Percentiles rank a stretch among this genome's conserved stretches.
Conservation (phyloP, 176 grass and related monocot genomes). For the Elymus sibiricus region DNA sequence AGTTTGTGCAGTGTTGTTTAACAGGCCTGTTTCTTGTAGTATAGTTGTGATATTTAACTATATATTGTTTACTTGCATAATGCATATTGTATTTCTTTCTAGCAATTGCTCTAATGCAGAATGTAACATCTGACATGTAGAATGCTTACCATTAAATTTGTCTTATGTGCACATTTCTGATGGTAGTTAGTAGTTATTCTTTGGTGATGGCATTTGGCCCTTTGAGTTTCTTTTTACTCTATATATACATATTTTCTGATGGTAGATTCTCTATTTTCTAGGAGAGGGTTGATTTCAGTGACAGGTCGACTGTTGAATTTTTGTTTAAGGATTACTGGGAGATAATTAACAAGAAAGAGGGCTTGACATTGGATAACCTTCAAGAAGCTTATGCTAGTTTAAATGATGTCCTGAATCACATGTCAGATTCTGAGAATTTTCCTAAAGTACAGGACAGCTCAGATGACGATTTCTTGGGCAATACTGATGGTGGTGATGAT, state of each 20-base stretch:
- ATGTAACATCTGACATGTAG: not conserved
- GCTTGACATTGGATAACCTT: conserved; percentile 54
- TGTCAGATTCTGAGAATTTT: conserved; percentile 45
- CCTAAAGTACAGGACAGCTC: conserved; percentile 30
- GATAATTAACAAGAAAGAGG: conserved; percentile 67
- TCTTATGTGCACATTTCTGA: conserved; percentile 16
- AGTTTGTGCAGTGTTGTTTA: conserved; percentile 6
- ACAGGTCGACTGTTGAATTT: conserved; percentile 62
- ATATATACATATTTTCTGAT: conserved; percentile 14
- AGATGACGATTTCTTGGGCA: conserved; percentile 46
- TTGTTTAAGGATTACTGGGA: conserved; percentile 96
- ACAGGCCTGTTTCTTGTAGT: not conserved
- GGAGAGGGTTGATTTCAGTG: conserved; percentile 77
- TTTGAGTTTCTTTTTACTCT: not conserved
- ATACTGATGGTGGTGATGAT: conserved; percentile 20
- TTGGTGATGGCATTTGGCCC: not conserved
- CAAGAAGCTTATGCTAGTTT: conserved; percentile 54
- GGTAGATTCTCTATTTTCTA: conserved; percentile 26
- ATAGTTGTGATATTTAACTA: conserved; percentile 6
- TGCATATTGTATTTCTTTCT: not conserved
- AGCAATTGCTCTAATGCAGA: conserved; percentile 4
- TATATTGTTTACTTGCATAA: not conserved
- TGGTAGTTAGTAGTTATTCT: conserved; percentile 3
- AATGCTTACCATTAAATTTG: conserved; percentile 14
- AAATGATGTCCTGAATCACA: conserved; percentile 29